Base-by-base conservation (phyloP, 352 stramenopile species). In the Globisporangium emineosum region DNA sequence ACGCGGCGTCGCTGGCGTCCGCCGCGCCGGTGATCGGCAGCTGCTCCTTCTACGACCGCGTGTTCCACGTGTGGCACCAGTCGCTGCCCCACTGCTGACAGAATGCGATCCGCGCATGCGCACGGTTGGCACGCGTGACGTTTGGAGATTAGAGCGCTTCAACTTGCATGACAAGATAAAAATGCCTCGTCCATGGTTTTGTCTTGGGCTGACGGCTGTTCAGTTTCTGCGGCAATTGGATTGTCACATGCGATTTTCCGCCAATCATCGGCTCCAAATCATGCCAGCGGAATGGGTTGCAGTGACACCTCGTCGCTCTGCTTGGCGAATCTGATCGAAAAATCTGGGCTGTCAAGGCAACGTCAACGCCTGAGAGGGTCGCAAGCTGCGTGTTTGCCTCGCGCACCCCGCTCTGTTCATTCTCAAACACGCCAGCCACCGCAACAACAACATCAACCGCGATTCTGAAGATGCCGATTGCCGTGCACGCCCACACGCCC, bases 21-120 rank as follows among this genome's bases (percentile, higher is more conserved):
- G 54, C 70, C 0, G 60, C 68, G 42, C 83, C 80, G 0, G 77
- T 91, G 6, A 61, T 95, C 19, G 84, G 78, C 19, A 93, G 83
- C 32, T 86, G 76, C 53, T 93, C 86, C 43, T 95, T 95, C 69
- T 93, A 95, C 73, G 83, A 95, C 51, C 81, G 86, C 57, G 47
- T 49, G 30, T 95, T 93, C 63, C 84, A 93, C 55, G 71, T 87
- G 21, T 95, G 86, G 86, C 77, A 77, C 45, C 50, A 68, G 15
- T 32, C 37, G 15, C 61, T 66, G 56, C 35, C 6, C 47, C 2
- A 35, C n/a, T 60, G 35, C 21, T 56, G 50, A 55, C 25, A 35
- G 25, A 17, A 4, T 32, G 4, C 6, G 23, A 54, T 13, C 49
- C 15, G 30, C 9, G 15, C 37, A 17, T 17, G 15, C 33, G 15